Evolutionary conservation across 176 grass and related monocot genomes (phyloP), one percentile per base, ranked within the genome.

Genomic region (Oryza meyeriana): DNA sequence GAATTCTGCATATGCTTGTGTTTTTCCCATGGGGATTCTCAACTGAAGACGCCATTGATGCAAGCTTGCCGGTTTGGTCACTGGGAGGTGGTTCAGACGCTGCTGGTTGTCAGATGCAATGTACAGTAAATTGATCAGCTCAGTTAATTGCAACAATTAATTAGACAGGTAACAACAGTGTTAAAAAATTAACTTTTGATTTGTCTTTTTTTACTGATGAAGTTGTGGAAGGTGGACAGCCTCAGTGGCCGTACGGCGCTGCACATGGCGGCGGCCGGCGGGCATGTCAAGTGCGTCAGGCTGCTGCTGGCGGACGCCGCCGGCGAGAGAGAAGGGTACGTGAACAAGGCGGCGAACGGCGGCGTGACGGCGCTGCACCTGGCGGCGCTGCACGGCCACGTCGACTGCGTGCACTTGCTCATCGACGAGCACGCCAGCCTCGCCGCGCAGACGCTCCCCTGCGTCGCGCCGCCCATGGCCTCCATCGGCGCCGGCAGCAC

Each of bases 401-500:
- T 75, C 0, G 92, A 98, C 44, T 95, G 89, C 57, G 90, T 95
- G 58, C 93, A 94, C 90, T 88, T 98, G 29, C 90, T 98, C 35
- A 38, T 95, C 30, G 96, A 98, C 81, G 68, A 95, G 61, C 85
- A 77, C 41, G 89, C 93, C 31, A 80, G 64, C 64, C 76, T 89
- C 45, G 74, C 72, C 24, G 84, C 90, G 26, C 22, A 61, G 72
- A 84, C 89, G 61, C 77, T 90, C 20, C 88, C 78, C 61, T 68
- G 77, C 50, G 82, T 50, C 24, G 82, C 87, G 25, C 62, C 95
- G 30, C 78, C 95, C 10, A 86, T 81, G 79, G 79, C 79, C 1
- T 76, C 95, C 81, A 93, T 93, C 79, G 95, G 95, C 68, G 82
- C 88, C 61, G 88, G 92, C 39, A 95, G 95, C 84, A 93, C 92